Evolutionary conservation across 768 basidiomycete genomes (phyloP).

Genomic region (Pholiota conissans): DNA sequence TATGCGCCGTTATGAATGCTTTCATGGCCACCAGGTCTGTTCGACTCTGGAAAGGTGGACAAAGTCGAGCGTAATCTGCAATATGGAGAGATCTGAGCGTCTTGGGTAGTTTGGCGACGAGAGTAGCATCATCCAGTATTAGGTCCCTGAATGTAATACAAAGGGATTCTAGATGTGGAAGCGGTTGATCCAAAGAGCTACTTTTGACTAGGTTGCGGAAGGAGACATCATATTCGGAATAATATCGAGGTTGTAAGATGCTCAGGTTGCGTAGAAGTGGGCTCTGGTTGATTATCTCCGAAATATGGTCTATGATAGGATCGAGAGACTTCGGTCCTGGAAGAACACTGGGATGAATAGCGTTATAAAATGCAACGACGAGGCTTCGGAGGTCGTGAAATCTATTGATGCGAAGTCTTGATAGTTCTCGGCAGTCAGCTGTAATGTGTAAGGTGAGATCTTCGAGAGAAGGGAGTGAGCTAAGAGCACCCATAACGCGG

Average conservation of each 20-base stretch:
- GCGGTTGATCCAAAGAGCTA: neutral
- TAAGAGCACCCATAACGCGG: neutral
- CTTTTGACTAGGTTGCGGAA: neutral
- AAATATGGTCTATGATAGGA: neutral
- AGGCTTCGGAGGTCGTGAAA: neutral
- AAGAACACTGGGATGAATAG: too few species aligned
- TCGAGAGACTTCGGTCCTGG: too few species aligned
- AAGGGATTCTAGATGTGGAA: neutral
- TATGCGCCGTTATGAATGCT: neutral
- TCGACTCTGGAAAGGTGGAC: too few species aligned
- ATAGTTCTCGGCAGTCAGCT: neutral
- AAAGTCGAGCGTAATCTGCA: neutral
- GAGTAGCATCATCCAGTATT: neutral
- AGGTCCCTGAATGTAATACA: neutral
- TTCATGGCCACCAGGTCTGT: too few species aligned
- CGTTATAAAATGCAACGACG: neutral
- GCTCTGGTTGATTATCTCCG: neutral
- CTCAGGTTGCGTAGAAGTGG: neutral
- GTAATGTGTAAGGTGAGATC: neutral
- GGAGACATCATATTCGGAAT: neutral
- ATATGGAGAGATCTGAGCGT: neutral
- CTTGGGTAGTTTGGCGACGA: neutral
- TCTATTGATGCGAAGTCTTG: neutral
- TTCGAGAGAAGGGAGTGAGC: neutral
- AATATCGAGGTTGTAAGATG: neutral